A percentile compares a stretch with the other conserved stretches of the same genome.
These are phyloP conservation scores for Colletotrichum viniferum DNA, from an alignment of 2,329 filamentous ascomycete genomes.

Conservation along the genomic window DNA sequence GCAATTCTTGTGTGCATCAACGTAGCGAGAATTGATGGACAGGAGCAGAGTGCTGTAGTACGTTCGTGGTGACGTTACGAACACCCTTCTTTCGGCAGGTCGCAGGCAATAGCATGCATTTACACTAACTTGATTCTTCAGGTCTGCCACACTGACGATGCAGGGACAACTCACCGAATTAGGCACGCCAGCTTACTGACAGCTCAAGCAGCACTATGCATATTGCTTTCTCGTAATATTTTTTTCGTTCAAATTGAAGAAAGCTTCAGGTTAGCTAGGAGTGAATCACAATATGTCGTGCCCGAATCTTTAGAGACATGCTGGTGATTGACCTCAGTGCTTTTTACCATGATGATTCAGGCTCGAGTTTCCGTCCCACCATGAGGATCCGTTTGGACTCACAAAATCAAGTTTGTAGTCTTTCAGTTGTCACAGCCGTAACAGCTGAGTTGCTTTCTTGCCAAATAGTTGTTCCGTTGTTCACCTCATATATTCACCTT, in stretches of 20 bases:
- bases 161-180: not conserved
- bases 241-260: accelerated
- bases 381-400: not conserved
- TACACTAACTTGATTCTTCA: not conserved
- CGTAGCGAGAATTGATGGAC: not conserved
- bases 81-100: not conserved
- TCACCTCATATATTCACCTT: not conserved
- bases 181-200: not conserved
- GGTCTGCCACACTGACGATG: not conserved
- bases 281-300: not conserved
- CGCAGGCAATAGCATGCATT: not conserved
- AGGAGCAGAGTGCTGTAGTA: not conserved
- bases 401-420: not conserved
- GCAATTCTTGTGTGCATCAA: not conserved
- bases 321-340: not conserved
- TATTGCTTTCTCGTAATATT: not conserved
- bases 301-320: not conserved
- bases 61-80: not conserved
- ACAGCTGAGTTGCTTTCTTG: not conserved
- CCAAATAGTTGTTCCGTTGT: not conserved
- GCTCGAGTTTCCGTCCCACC: accelerated
- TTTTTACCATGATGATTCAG: not conserved
- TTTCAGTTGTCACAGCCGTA: not conserved
- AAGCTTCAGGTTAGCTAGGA: not conserved
- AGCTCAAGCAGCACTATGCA: not conserved